Evolutionary conservation across 2,329 filamentous ascomycete genomes (phyloP), one percentile per base, ranked within the genome.

Genomic region (Monilinia polystroma): DNA sequence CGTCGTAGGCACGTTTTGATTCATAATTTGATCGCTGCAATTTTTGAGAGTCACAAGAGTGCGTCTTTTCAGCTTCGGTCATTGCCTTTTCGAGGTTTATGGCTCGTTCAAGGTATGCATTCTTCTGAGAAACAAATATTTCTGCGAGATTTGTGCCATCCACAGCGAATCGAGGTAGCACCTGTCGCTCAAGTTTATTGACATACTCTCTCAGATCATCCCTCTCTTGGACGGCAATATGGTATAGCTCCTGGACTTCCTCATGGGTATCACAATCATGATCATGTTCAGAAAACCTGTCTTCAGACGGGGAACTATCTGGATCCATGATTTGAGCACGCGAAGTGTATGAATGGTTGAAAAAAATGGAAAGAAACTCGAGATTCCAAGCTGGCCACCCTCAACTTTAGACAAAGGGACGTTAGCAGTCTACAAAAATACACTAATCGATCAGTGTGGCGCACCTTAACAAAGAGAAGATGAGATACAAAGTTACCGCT

Each of bases 141-240:
- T 41, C 18, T n/a, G 43, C 45, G 5, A 23, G n/a, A 14, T 66
- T 66, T 20, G 56, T 52, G 49, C 49, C 58, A 62, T 62, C 43
- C 16, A 52, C 56, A 35, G 32, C 47, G 23, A 62, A 29, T 23
- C 38, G 16, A 18, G 47, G 56, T 7, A 45, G 35, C 2, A 54
- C 16, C 45, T 62, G 64, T 47, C 41, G n/a, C 51, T 66, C 64
- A 23, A 66, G 64, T 41, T 6, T 12, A n/a, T 3, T 45, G 2
- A 29, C 49, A 59, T 60, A 47, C 35, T 62, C 51, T 53, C 56
- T 53, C 14, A 62, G 29, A 18, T 47, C 26, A 20, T 66, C 64
- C 23, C 64, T 51, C 38, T 66, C 56, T 49, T 66, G 38, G 18
- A 54, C 20, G 2, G 51, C 26, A 43, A 6, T 14, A n/a, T 53